Base-by-base conservation (phyloP, 1,139 yeast species). In the Candida sanyaensis region DNA sequence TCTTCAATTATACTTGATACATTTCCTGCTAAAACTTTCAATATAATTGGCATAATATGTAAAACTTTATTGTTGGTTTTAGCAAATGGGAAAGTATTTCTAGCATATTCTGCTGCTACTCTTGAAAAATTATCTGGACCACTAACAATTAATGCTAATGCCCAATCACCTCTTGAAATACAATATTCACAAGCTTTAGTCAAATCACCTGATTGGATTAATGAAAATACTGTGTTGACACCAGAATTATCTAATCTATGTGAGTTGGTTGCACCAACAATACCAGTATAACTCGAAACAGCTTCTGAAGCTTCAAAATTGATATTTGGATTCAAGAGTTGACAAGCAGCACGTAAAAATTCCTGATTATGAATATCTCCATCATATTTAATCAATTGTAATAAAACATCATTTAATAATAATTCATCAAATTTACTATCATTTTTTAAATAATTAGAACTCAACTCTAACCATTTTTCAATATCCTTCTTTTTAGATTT, bases 161-260 rank as follows among this genome's bases (percentile, higher is more conserved):
- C 83, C 88, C 91, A 91, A 53, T 89, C 88, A 11, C 83, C 80
- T 49, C 80, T 78, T 2, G 79, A 75, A 30, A 90, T 64, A 1
- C 95, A 82, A 49, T 74, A 71, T 28, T 79, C 74, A 46, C 91
- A 67, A 0, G 97, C 97, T 3, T 75, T 78, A 21, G 80, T 83
- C 24, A 83, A 78, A 48, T 84, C 76, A 1, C 97, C 97, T 1
- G 69, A 62, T 59, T 83, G 86, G 44, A 88, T 52, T 47, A 71
- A 60, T 28, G 61, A 56, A 53, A 73, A 73, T 1, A 72, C 68
- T 13, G 64, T 58, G 43, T 65, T 69, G 3, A 68, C 56, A 0
- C 78, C 77, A 1, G 70, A 54, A 43, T 61, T 64, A 50, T 75
- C 79, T 41, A 75, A 62, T 43, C 62, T 69, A 45, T 57, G 66